A percentile compares a stretch with the other conserved stretches of the same genome.
Evolutionary conservation across 192 early-diverging fungal species (phyloP).

Genomic region (Coemansia sp.): DNA sequence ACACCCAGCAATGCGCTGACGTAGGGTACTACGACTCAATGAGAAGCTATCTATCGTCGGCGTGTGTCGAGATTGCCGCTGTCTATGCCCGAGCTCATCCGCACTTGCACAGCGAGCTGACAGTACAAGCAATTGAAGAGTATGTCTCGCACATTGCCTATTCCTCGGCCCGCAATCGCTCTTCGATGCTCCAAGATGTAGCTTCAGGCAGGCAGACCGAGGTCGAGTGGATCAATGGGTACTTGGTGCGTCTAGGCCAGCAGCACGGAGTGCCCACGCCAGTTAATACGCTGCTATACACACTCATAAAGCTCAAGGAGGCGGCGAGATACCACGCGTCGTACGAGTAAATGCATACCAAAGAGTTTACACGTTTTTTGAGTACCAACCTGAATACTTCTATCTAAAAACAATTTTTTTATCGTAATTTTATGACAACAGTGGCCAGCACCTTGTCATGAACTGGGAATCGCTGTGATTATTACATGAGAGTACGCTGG

Average conservation of each 20-base stretch:
- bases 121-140: constrained; percentile 33
- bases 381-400: not conserved
- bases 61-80: constrained; percentile 35
- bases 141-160: constrained; percentile 39
- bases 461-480: not conserved
- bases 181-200: constrained; percentile 57
- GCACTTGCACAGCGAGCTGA: constrained; percentile 36
- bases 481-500: constrained; percentile 17
- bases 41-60: constrained; percentile 20
- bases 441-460: not conserved
- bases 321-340: constrained; percentile 5
- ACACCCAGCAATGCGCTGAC: constrained; percentile 6
- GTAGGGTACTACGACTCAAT: constrained; percentile 12
- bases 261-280: constrained; percentile 50
- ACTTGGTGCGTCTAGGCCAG: constrained; percentile 51
- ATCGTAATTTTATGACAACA: not conserved
- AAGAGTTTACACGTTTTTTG: not conserved
- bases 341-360: not conserved
- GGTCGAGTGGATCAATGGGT: constrained; percentile 60
- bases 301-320: constrained; percentile 44
- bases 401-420: not conserved
- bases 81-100: constrained; percentile 41
- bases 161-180: constrained; percentile 50
- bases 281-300: constrained; percentile 37
- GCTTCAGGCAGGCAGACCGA: constrained; percentile 45